phyloP scores from a whole-genome alignment of 2,329 filamentous ascomycete species.

The Colletotrichum paranaense region DNA sequence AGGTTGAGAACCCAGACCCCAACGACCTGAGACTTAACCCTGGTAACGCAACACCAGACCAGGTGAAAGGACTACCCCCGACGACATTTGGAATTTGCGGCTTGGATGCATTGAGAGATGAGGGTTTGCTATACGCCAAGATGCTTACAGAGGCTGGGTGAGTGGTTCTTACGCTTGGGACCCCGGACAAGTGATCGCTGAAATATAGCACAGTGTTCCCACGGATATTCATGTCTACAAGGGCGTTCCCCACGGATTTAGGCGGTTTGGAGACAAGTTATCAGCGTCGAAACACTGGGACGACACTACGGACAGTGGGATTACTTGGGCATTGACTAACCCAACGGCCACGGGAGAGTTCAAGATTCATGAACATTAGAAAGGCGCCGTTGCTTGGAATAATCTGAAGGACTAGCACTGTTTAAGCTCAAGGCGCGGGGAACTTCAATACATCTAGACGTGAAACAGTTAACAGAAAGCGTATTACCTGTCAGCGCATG shows the following conservation, averaged over 20 bases:
- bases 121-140: slow-evolving; percentile 58
- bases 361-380: slow-evolving; percentile 13
- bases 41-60: slow-evolving; percentile 41
- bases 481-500: no score
- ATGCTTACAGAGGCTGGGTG: slow-evolving; percentile 56
- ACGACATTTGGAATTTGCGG: slow-evolving; percentile 58
- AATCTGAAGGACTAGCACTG: not conserved
- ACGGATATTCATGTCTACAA: slow-evolving; percentile 60
- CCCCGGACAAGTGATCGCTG: not conserved
- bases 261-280: slow-evolving; percentile 51
- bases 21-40: slow-evolving; percentile 53
- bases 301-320: slow-evolving; percentile 53
- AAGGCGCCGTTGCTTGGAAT: not conserved
- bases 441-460: not conserved
- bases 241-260: slow-evolving; percentile 64
- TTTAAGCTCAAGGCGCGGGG: not conserved
- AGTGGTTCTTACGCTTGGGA: slow-evolving; percentile 30
- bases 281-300: slow-evolving; percentile 55
- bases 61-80: slow-evolving; percentile 56
- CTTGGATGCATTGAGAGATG: slow-evolving; percentile 59
- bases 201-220: slow-evolving; percentile 50
- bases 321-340: slow-evolving; percentile 52
- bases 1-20: slow-evolving; percentile 39
- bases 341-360: slow-evolving; percentile 45
- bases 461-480: no score